phyloP scores from a whole-genome alignment of 495 filamentous ascomycete species.

The Daldinia loculata region DNA sequence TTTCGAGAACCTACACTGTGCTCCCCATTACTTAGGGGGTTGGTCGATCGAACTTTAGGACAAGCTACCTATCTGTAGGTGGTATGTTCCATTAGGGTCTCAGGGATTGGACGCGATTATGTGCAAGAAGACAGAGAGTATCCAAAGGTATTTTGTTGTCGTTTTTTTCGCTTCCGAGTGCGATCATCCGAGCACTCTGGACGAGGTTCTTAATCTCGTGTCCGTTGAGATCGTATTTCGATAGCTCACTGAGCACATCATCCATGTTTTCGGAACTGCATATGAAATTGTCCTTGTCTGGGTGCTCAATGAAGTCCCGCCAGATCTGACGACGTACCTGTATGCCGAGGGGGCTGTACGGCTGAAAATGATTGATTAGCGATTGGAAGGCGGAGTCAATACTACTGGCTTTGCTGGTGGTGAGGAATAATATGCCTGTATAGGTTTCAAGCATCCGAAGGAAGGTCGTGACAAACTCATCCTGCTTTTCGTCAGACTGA shows the following conservation, averaged over 20 bases:
- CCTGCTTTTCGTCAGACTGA: no score
- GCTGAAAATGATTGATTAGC: slow-evolving; percentile 61
- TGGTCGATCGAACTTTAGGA: not conserved
- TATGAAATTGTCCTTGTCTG: not conserved
- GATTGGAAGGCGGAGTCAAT: slow-evolving; percentile 63
- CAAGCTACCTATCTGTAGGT: not conserved
- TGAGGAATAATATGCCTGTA: slow-evolving; percentile 68
- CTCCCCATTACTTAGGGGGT: not conserved
- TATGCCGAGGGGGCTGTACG: slow-evolving; percentile 54
- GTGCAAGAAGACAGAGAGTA: slow-evolving; percentile 3
- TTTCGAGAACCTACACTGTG: not conserved
- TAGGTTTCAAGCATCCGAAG: slow-evolving; percentile 60
- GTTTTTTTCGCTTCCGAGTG: not conserved
- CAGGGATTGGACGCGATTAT: not conserved
- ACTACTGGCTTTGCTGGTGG: slow-evolving; percentile 58
- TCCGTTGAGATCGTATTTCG: slow-evolving; percentile 51
- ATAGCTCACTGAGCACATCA: slow-evolving; percentile 49
- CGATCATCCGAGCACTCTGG: slow-evolving; percentile 49
- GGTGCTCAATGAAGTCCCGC: slow-evolving; percentile 43
- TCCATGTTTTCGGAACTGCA: not conserved
- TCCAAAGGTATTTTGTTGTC: not conserved
- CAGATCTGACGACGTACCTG: slow-evolving; percentile 46
- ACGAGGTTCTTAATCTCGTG: slow-evolving; percentile 63
- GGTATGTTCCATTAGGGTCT: not conserved
- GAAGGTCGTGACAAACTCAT: slow-evolving; percentile 36